Base-by-base conservation (phyloP, 495 filamentous ascomycete genomes). In the Beverwykella pulmonaria region DNA sequence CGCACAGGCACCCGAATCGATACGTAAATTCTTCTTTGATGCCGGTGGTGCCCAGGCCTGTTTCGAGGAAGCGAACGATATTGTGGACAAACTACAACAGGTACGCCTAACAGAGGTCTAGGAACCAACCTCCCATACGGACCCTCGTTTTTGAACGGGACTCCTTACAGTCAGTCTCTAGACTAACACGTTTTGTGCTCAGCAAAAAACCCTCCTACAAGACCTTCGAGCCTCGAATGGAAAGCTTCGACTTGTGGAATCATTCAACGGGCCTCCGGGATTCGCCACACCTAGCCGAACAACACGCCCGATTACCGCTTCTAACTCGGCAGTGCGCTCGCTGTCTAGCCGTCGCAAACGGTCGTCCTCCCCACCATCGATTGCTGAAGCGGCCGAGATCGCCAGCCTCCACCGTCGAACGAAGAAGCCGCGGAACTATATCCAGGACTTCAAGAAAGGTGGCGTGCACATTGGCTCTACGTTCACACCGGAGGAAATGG, bases 1-100 rank as follows among this genome's bases (percentile, higher is more conserved):
- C 46, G 85, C 87, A 22, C 88, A 90, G 0, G 96, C 93, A 4
- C 94, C 94, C 15, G 81, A 83, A 15, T 86, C 86, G 44, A 76
- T 98, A 39, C 86, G 84, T 65, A 86, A 84, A 19, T 81, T 97
- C 67, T 85, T 82, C 50, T 93, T 95, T 69, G 86, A 89, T 54
- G 75, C 92, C 19, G 86, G 87, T 23, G 86, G 84, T 34, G 80
- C 82, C 60, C 77, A 87, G 8, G 87, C 89, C 67, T 78, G 83
- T 22, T 89, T 90, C 61, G 82, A 86, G 27, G 89, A 93, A 63
- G 86, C 87, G 20, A 82, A 88, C 63, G 82, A 90, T 71, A 77
- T 85, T 7, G 72, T 77, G 30, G 74, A 78, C 46, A 81, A 82
- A 62, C 57, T 88, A 12, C 74, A 79, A 57, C 80, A 90, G 78